phyloP scores from a whole-genome alignment of 2,329 filamentous ascomycete genomes.

The Cercospora sp. region DNA sequence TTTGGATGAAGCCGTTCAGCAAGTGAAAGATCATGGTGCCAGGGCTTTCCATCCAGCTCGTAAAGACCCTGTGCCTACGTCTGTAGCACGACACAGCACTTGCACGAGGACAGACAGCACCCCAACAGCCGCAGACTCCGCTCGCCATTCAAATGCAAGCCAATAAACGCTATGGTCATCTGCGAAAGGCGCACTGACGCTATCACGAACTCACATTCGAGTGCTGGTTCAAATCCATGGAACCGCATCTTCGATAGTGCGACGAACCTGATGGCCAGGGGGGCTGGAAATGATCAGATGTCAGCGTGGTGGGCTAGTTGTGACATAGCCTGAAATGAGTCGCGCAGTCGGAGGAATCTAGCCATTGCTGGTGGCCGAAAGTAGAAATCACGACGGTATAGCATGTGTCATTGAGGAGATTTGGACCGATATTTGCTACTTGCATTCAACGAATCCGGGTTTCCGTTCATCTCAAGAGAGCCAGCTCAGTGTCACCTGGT shows the following conservation, averaged over 20 bases:
- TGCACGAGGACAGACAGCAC: background rate
- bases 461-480: background rate
- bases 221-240: background rate
- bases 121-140: background rate
- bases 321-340: background rate
- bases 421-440: background rate
- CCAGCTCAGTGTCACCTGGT: background rate
- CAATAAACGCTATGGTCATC: background rate
- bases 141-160: background rate
- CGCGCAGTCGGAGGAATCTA: background rate
- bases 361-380: background rate
- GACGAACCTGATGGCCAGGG: background rate
- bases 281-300: background rate
- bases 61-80: background rate
- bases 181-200: background rate
- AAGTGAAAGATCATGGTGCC: background rate
- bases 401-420: background rate
- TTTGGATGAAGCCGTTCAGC: constrained; percentile 11
- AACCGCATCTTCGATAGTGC: background rate
- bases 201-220: background rate
- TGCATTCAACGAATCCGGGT: no score
- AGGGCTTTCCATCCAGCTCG: background rate
- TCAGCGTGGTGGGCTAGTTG: background rate
- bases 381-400: background rate
- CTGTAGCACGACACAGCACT: background rate